Percentiles rank a stretch among this genome's conserved stretches.
Evolutionary conservation across 331 rosid genomes (phyloP).

Genomic region (Erythrophleum ivorense): DNA sequence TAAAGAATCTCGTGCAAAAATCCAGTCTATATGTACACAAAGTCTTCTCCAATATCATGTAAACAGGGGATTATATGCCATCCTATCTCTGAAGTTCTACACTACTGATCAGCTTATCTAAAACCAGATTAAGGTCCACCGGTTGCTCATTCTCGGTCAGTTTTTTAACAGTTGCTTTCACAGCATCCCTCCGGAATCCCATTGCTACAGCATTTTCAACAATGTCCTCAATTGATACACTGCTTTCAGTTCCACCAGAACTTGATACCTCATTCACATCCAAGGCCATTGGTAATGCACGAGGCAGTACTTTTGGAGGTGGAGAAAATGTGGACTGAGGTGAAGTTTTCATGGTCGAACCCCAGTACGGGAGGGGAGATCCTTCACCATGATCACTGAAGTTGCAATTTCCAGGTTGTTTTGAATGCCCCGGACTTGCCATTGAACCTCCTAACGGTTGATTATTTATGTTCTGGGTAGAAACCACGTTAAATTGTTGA

Average conservation of each 20-base stretch:
- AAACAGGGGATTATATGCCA: not conserved
- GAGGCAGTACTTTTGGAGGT: constrained; percentile 35
- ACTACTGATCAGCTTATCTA: constrained; percentile 9
- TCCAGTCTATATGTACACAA: not conserved
- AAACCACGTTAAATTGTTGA: not conserved
- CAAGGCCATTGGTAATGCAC: constrained; percentile 57
- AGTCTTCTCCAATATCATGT: not conserved
- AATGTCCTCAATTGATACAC: constrained; percentile 43
- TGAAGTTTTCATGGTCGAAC: not conserved
- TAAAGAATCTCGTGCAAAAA: not conserved
- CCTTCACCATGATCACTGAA: not conserved
- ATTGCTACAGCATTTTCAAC: constrained; percentile 52
- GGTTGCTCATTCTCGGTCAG: constrained; percentile 17
- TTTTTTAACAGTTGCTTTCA: constrained; percentile 31
- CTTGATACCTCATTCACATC: constrained; percentile 42
- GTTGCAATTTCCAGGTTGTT: not conserved
- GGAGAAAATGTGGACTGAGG: not conserved
- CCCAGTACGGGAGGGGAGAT: not conserved
- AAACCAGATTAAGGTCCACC: constrained; percentile 6
- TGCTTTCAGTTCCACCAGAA: constrained; percentile 41
- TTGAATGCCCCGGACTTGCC: not conserved
- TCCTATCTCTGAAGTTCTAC: not conserved
- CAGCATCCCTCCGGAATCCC: constrained; percentile 60
- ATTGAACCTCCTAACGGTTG: not conserved
- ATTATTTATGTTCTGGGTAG: not conserved